These are phyloP conservation scores for Tolypocladium album DNA, from an alignment of 2,329 filamentous ascomycete genomes.

Conservation along the genomic window DNA sequence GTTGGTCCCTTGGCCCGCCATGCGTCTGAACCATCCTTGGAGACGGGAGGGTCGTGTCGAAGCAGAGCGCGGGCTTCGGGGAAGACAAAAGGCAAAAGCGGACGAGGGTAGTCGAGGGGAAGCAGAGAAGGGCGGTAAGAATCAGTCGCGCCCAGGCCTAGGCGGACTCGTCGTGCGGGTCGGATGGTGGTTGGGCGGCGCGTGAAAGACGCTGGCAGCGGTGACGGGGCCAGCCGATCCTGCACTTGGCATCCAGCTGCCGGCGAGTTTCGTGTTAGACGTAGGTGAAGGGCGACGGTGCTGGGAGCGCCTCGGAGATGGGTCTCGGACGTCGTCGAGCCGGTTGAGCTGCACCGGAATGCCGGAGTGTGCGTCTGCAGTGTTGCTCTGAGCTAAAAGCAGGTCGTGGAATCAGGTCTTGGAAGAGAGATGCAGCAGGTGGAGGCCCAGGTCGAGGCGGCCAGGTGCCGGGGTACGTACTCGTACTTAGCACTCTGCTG, in stretches of 20 bases:
- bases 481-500: neutral
- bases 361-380: neutral
- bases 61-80: neutral
- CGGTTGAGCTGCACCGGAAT: neutral
- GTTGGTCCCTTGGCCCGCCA: slow-evolving; percentile 29
- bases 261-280: neutral
- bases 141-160: slow-evolving; percentile 2
- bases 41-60: slow-evolving; percentile 12
- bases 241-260: neutral
- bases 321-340: neutral
- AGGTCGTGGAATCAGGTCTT: neutral
- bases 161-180: slow-evolving; percentile 1
- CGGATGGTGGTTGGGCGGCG: neutral
- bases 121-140: neutral
- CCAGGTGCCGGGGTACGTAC: neutral
- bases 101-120: slow-evolving; percentile 12
- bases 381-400: neutral
- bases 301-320: neutral
- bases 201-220: neutral
- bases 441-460: neutral
- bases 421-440: neutral
- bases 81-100: slow-evolving; percentile 5
- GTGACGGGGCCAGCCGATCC: neutral
- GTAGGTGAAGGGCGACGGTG: neutral
- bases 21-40: slow-evolving; percentile 33